A percentile compares a stretch with the other conserved stretches of the same genome.
These are phyloP conservation scores for Phytophthora idaei DNA, from an alignment of 352 stramenopile species.

Conservation along the genomic window DNA sequence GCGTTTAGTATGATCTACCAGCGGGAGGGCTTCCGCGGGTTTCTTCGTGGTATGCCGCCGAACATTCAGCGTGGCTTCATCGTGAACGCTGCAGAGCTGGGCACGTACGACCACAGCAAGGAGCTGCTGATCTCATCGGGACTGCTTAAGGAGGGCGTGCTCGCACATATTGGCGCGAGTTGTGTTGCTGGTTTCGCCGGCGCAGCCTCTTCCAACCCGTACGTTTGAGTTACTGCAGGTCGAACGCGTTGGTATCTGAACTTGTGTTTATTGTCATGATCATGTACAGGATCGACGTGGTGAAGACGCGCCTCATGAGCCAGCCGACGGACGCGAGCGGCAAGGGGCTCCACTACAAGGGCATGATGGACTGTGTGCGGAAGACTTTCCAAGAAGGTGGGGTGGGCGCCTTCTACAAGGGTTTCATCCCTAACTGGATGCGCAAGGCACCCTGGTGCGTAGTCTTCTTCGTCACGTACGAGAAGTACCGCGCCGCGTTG, in stretches of 20 bases:
- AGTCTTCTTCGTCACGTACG: conserved; percentile 89
- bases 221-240: conserved; percentile 22
- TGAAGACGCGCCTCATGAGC: conserved; percentile 87
- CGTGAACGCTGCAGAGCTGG: conserved; percentile 85
- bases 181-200: conserved; percentile 80
- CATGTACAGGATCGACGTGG: conserved; percentile 72
- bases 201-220: conserved; percentile 78
- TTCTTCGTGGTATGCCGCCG: conserved; percentile 79
- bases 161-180: conserved; percentile 77
- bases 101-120: conserved; percentile 90
- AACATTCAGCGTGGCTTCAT: conserved; percentile 89
- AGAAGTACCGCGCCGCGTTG: conserved; percentile 69
- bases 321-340: conserved; percentile 65
- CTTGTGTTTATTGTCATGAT: neutral
- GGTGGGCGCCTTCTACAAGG: conserved; percentile 78
- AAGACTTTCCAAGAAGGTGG: conserved; percentile 79
- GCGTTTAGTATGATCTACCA: conserved; percentile 78
- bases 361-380: conserved; percentile 73
- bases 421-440: conserved; percentile 89
- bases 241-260: conserved; percentile 8
- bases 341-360: conserved; percentile 63
- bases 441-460: conserved; percentile 87
- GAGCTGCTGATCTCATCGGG: conserved; percentile 71
- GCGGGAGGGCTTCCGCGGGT: conserved; percentile 71
- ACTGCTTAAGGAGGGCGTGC: conserved; percentile 60